Evolutionary conservation across 257 asterid species (phyloP), one percentile per base, ranked within the genome.

Genomic region (Ehretia macrophylla): DNA sequence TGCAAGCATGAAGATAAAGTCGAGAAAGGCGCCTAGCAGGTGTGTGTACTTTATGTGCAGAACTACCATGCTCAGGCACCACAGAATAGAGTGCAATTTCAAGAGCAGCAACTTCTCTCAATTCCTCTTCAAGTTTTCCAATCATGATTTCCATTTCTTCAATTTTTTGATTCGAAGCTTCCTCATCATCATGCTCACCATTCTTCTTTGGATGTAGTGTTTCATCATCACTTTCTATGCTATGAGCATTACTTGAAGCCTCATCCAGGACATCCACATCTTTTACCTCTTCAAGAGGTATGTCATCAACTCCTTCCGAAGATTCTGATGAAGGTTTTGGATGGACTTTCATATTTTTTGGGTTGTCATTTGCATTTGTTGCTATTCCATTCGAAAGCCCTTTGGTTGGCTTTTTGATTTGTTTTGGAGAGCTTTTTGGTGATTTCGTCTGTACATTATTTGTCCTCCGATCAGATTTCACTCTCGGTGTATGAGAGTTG

Each of bases 1-100:
- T 86, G 81, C 88, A 89, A 56, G 99, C 96, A 74, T 84, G 80
- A 54, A 85, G 75, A 60, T 86, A 93, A 49, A 89, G 83, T 51
- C 99, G 80, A 55, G 94, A 81, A 64, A 89, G 95, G 59, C 96
- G 94, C 67, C 99, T 81, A 16, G 97, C 96, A 60, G 99, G 96
- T 55, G 95, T 83, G 71, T 93, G 97, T 76, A 89, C 85, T 80
- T 93, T 93, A 79, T 93, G 97, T 49, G 90, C 88, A 5, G 96
- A 93, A 79, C 87, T 83, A 39, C 90, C 90, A 75, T 93, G 99
- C 73, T 86, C 99, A 51, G 99, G 97, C 44, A 85, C 92, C 59
- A 93, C 94, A 62, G 96, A 86, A 65, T 93, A 93, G 14, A 93
- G 83, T 35, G 97, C 80, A 64, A 93, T 75, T 83, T 93, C 99